Percentiles rank a stretch among this genome's conserved stretches.
These are phyloP conservation scores for Poterioochromonas sp. DNA, from an alignment of 352 stramenopile species.

Conservation along the genomic window DNA sequence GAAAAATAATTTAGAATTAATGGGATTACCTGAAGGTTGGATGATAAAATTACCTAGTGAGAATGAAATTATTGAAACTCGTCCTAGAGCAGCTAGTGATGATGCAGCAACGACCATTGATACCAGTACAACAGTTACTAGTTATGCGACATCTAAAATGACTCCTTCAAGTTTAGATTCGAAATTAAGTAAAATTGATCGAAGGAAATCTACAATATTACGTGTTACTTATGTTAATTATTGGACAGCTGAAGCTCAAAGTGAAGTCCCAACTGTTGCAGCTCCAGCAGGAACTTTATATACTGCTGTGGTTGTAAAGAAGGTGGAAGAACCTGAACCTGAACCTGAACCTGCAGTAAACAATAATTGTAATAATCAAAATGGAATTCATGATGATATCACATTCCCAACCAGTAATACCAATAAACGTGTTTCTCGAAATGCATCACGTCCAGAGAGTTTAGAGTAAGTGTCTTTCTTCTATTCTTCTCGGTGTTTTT, in stretches of 20 bases:
- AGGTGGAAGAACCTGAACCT: too few species aligned
- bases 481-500: too few species aligned
- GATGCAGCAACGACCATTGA: background rate
- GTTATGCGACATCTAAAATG: background rate
- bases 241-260: slow-evolving; percentile 1
- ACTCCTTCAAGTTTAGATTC: background rate
- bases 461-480: too few species aligned
- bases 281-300: background rate
- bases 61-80: background rate
- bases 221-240: background rate
- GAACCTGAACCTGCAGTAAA: too few species aligned
- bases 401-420: too few species aligned
- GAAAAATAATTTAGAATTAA: slow-evolving; percentile 11
- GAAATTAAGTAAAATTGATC: background rate
- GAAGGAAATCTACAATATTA: background rate
- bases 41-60: background rate
- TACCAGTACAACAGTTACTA: background rate
- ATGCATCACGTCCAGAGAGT: too few species aligned
- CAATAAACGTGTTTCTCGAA: too few species aligned
- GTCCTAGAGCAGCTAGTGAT: background rate
- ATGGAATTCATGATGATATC: too few species aligned
- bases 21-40: slow-evolving; percentile 9
- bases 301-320: too few species aligned
- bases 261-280: background rate
- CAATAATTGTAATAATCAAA: too few species aligned